Evolutionary conservation across 139 green algal species (phyloP).

Genomic region (Tetraselmis striata): DNA sequence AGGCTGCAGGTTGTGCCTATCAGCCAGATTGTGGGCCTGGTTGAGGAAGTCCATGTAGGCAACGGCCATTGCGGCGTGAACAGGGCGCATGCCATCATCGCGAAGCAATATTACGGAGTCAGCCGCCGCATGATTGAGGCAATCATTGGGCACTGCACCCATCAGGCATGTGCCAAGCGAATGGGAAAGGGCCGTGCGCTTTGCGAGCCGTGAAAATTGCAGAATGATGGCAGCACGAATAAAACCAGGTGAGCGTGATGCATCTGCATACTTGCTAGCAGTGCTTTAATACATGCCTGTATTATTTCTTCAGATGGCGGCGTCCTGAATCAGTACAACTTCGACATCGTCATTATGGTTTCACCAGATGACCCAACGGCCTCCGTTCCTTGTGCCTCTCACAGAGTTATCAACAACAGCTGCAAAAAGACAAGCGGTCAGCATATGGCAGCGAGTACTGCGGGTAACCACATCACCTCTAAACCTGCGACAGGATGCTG

Average conservation of each 20-base stretch:
- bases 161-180: background rate
- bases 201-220: background rate
- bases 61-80: background rate
- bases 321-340: background rate
- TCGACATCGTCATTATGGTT: background rate
- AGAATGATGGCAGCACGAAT: background rate
- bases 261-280: no score
- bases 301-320: no score
- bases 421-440: no score
- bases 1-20: background rate
- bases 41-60: background rate
- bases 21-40: background rate
- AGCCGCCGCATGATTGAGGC: background rate
- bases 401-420: no score
- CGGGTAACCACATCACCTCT: no score
- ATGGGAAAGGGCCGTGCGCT: background rate
- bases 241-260: no score
- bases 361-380: no score
- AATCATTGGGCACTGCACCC: background rate
- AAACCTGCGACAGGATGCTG: no score
- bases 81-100: background rate
- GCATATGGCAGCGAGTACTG: no score
- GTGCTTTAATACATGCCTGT: background rate
- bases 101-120: background rate
- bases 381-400: no score